These are phyloP conservation scores for Microdochium nivale DNA, from an alignment of 2,329 filamentous ascomycete genomes.

Conservation along the genomic window DNA sequence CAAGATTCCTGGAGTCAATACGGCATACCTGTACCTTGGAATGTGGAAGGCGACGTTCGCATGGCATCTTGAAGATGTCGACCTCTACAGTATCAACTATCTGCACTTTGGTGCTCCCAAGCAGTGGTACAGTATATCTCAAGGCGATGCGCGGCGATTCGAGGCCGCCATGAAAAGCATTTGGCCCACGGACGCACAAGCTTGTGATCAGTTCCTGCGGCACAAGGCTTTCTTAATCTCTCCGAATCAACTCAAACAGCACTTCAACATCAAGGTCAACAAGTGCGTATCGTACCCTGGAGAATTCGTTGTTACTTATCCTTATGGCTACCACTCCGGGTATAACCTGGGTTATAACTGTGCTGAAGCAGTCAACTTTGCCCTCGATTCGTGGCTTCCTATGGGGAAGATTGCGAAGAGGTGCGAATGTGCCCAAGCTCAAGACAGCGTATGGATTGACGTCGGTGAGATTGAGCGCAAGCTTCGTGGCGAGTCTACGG, in stretches of 20 bases:
- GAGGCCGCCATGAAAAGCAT: conserved; percentile 92
- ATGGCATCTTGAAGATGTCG: conserved; percentile 97
- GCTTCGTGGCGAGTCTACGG: conserved; percentile 78
- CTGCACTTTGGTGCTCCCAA: conserved; percentile 98
- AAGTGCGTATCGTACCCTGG: conserved; percentile 91
- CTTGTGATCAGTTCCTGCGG: conserved; percentile 89
- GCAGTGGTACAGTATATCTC: conserved; percentile 99
- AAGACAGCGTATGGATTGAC: conserved; percentile 98
- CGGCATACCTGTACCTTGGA: conserved; percentile 91
- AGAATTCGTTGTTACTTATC: conserved; percentile 97
- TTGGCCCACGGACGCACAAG: conserved; percentile 92
- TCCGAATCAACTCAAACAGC: conserved; percentile 73
- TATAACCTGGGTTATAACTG: conserved; percentile 99
- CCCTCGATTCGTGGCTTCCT: conserved; percentile 87
- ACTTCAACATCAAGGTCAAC: conserved; percentile 95
- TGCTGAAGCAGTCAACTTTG: conserved; percentile 97
- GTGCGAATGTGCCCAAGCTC: conserved; percentile 88
- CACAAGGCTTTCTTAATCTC: conserved; percentile 98
- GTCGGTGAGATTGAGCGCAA: conserved; percentile 94
- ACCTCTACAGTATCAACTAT: conserved; percentile 99
- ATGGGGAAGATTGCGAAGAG: conserved; percentile 95
- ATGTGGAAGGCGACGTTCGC: conserved; percentile 99
- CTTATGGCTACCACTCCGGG: conserved; percentile 96
- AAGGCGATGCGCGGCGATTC: conserved; percentile 85
- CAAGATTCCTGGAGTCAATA: conserved; percentile 96